Conservation (phyloP, 345 rosid genomes). For the Rhizophora mangle region DNA sequence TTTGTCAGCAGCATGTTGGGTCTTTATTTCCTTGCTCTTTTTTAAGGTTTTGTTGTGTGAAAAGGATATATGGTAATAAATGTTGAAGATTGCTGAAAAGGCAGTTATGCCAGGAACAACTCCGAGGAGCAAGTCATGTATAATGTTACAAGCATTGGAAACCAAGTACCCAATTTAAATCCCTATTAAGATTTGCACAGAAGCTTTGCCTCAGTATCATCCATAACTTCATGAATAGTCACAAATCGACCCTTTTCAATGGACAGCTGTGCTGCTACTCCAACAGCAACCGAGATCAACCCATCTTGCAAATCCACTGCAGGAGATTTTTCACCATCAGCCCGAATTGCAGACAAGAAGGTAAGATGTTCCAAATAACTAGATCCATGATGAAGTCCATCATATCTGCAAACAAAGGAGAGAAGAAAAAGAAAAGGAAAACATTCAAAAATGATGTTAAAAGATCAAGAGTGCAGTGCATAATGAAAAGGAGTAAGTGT, state of each 20-base stretch:
- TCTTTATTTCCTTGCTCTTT: no score
- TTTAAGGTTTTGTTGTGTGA: no score
- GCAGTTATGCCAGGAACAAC: no score
- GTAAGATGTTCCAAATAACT: constrained; percentile 89
- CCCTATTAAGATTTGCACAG: background rate
- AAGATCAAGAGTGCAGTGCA: background rate
- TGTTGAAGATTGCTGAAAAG: no score
- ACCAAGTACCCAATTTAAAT: no score
- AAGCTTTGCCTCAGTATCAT: constrained; percentile 15
- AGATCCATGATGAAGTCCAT: constrained; percentile 90
- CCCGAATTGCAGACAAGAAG: constrained; percentile 63
- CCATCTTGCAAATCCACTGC: constrained; percentile 83
- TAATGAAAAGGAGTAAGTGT: background rate
- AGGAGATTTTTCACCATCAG: constrained; percentile 43
- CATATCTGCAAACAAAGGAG: constrained; percentile 46
- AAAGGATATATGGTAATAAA: no score
- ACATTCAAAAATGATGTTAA: background rate
- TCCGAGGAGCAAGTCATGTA: no score
- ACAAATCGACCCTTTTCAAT: constrained; percentile 69
- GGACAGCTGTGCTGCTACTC: constrained; percentile 94
- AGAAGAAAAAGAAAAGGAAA: no score
- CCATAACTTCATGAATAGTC: constrained; percentile 57
- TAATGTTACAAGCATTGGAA: no score
- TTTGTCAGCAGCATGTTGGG: no score
- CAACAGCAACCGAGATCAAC: constrained; percentile 85